These are phyloP conservation scores for Entomortierella beljakovae DNA, from an alignment of 192 early-diverging fungal species.

Conservation along the genomic window DNA sequence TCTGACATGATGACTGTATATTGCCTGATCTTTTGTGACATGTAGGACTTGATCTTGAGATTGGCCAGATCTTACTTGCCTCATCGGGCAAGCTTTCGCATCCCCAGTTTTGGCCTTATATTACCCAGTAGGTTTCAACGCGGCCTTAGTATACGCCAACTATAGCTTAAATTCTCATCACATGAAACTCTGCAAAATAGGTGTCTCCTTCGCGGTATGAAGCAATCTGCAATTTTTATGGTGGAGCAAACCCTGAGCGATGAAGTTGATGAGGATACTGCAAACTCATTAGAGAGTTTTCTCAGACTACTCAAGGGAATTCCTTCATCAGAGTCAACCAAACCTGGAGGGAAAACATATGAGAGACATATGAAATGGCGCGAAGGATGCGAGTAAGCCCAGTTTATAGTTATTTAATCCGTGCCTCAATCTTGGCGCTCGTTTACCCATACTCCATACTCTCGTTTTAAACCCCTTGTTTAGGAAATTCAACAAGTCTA, in stretches of 20 bases:
- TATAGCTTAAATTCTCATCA: background rate
- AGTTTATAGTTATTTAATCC: background rate
- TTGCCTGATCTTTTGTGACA: background rate
- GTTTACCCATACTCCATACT: too few relatives aligned
- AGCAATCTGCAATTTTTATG: slow-evolving; percentile 23
- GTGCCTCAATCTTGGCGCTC: background rate
- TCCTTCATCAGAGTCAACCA: slow-evolving; percentile 15
- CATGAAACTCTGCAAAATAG: background rate
- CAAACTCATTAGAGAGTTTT: slow-evolving; percentile 24
- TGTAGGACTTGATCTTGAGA: slow-evolving; percentile 18
- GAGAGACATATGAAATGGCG: slow-evolving; percentile 28
- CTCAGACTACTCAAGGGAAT: slow-evolving; percentile 18
- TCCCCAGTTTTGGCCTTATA: slow-evolving; percentile 46
- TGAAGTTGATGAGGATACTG: slow-evolving; percentile 25
- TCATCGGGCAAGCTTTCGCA: slow-evolving; percentile 8
- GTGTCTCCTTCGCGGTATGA: slow-evolving; percentile 41
- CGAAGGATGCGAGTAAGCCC: slow-evolving; percentile 35
- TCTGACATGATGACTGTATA: background rate
- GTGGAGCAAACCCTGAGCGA: slow-evolving; percentile 40
- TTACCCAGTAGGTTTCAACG: slow-evolving; percentile 16
- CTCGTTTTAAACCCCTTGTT: background rate
- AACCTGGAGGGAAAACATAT: slow-evolving; percentile 9
- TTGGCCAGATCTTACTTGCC: slow-evolving; percentile 21
- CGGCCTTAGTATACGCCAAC: background rate
- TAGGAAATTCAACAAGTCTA: slow-evolving; percentile 30